Percentiles rank a stretch among this genome's conserved stretches.
Conservation (phyloP, 1,139 yeast genomes). For the Pneumocystis sp. region DNA sequence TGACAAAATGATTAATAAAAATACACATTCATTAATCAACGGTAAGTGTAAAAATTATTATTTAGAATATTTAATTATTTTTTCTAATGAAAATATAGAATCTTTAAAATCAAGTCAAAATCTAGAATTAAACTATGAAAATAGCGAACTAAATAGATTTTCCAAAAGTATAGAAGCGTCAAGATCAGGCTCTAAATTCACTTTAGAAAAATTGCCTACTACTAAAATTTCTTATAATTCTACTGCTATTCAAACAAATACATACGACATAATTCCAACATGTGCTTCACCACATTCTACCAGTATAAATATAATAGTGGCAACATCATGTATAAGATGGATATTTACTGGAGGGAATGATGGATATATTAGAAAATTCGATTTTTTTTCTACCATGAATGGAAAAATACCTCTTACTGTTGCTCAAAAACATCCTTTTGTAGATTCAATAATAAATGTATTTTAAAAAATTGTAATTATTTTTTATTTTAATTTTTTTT, state of each 20-base stretch:
- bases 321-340: constrained; percentile 75
- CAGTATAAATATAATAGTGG: constrained; percentile 53
- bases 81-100: constrained; percentile 11
- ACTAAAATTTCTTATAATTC: constrained; percentile 1
- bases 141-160: neutral
- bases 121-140: constrained; percentile 1
- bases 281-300: constrained; percentile 30
- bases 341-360: constrained; percentile 93
- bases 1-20: constrained; percentile 16
- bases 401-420: constrained; percentile 85
- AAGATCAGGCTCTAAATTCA: neutral
- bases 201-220: neutral
- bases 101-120: constrained; percentile 5
- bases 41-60: constrained; percentile 14
- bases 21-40: constrained; percentile 13
- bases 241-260: constrained; percentile 2
- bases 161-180: neutral
- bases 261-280: constrained; percentile 30
- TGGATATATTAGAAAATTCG: constrained; percentile 82
- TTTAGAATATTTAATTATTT: constrained; percentile 12
- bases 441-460: constrained; percentile 58
- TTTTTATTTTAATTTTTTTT: constrained; percentile 1
- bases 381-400: constrained; percentile 68
- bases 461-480: neutral
- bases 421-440: constrained; percentile 78